phyloP scores from a whole-genome alignment of 305 asterid genomes.

The Solanum hybrid region DNA sequence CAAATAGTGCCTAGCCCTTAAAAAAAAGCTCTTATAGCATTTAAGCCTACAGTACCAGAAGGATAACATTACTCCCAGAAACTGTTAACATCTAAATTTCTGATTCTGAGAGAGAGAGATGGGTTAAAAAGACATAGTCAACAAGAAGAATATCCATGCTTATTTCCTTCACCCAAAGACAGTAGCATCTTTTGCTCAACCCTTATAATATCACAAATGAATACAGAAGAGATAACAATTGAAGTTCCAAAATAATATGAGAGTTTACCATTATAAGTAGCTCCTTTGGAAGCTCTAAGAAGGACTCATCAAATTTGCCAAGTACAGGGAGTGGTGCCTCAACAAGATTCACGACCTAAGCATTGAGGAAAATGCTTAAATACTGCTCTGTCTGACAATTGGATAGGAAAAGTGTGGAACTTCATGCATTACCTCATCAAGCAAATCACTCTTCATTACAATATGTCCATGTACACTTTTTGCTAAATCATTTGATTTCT shows the following conservation, averaged over 20 bases:
- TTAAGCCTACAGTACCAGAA: not conserved
- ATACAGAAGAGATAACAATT: slow-evolving; percentile 5
- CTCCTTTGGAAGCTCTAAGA: slow-evolving; percentile 88
- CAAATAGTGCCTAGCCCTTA: not conserved
- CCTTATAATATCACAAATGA: slow-evolving; percentile 2
- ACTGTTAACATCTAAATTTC: not conserved
- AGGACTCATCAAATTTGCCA: slow-evolving; percentile 67
- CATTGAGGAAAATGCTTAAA: slow-evolving; percentile 16
- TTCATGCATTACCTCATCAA: slow-evolving; percentile 60
- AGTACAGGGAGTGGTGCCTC: slow-evolving; percentile 90
- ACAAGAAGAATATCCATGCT: not conserved
- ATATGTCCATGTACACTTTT: slow-evolving; percentile 53
- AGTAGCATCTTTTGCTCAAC: not conserved
- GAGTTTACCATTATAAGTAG: slow-evolving; percentile 70
- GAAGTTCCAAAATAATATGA: slow-evolving; percentile 8
- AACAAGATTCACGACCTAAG: slow-evolving; percentile 87
- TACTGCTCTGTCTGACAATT: slow-evolving; percentile 8
- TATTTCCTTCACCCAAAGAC: not conserved
- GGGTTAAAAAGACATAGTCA: not conserved
- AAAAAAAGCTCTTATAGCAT: not conserved
- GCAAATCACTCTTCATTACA: slow-evolving; percentile 55
- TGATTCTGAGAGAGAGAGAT: not conserved
- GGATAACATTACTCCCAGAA: not conserved
- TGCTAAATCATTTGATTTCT: slow-evolving; percentile 50
- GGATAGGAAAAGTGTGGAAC: slow-evolving; percentile 2